phyloP scores from a whole-genome alignment of 805 yeast species.

The Nakazawaea ishiwadae region DNA sequence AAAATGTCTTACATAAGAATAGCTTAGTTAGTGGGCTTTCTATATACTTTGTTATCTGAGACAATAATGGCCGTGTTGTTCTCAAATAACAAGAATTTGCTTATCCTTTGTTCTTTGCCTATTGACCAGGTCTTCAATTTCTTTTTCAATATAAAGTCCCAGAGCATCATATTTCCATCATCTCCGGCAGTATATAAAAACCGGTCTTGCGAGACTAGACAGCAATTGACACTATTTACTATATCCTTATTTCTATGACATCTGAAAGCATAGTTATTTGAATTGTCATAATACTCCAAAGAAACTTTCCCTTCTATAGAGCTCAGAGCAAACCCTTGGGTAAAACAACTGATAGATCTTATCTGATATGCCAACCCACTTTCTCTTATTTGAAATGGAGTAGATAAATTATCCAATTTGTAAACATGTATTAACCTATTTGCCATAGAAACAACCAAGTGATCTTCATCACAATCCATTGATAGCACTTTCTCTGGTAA shows the following conservation, averaged over 20 bases:
- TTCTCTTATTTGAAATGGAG: constrained; percentile 49
- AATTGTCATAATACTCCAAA: constrained; percentile 57
- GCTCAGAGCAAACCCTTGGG: constrained; percentile 58
- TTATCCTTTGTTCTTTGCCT: not conserved
- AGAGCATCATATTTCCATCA: constrained; percentile 2
- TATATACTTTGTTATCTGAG: too few relatives aligned
- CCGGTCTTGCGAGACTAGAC: not conserved
- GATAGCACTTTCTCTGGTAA: constrained; percentile 51
- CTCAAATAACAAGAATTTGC: too few relatives aligned
- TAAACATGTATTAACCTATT: constrained; percentile 50
- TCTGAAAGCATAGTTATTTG: constrained; percentile 68
- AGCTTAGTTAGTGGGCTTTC: too few relatives aligned
- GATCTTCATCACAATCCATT: constrained; percentile 45
- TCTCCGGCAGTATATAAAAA: constrained; percentile 8
- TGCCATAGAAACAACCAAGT: constrained; percentile 50
- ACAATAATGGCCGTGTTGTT: too few relatives aligned
- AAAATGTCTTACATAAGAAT: too few relatives aligned
- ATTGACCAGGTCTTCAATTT: not conserved
- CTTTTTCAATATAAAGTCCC: constrained; percentile 2
- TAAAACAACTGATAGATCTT: constrained; percentile 46
- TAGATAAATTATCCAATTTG: constrained; percentile 42
- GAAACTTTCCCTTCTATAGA: constrained; percentile 84
- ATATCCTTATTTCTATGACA: constrained; percentile 50
- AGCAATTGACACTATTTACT: constrained; percentile 11
- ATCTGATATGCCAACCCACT: constrained; percentile 67